These are phyloP conservation scores for Diaporthe aspalathi DNA, from an alignment of 2,329 filamentous ascomycete species.

Conservation along the genomic window DNA sequence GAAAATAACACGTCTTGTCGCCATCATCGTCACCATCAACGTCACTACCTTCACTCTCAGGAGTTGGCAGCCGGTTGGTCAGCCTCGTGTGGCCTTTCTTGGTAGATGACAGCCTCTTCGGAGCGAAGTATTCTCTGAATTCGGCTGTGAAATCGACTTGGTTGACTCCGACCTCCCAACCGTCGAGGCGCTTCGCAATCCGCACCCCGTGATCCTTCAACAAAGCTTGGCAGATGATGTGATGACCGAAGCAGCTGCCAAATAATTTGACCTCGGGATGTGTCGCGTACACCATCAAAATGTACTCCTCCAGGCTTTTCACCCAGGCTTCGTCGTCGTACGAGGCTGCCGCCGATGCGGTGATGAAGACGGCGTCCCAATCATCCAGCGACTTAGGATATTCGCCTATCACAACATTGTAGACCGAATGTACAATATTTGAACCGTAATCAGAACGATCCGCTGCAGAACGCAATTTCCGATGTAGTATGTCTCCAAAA, in stretches of 20 bases:
- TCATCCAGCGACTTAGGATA: conserved; percentile 24
- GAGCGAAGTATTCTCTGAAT: background rate
- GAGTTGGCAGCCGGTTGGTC: conserved; percentile 22
- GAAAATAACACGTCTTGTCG: background rate
- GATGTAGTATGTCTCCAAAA: conserved; percentile 33
- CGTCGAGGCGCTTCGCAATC: conserved; percentile 17
- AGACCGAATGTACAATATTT: conserved; percentile 18
- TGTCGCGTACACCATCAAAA: conserved; percentile 8
- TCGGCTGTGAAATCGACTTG: conserved; percentile 25
- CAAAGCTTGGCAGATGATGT: conserved; percentile 30
- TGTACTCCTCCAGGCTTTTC: conserved; percentile 13
- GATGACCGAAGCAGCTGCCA: conserved; percentile 33
- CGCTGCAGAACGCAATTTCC: conserved; percentile 28
- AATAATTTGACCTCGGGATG: conserved; percentile 10
- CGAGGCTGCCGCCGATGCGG: conserved; percentile 34
- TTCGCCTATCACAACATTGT: conserved; percentile 31
- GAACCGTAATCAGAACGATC: background rate
- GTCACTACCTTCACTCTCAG: conserved; percentile 9
- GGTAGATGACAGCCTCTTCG: no score
- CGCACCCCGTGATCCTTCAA: conserved; percentile 3
- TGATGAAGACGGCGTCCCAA: conserved; percentile 31
- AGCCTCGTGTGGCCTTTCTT: no score
- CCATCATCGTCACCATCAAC: background rate
- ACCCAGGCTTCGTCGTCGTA: conserved; percentile 29
- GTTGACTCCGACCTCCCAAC: conserved; percentile 35